phyloP scores from a whole-genome alignment of 2,329 filamentous ascomycete species.

The Fusarium sterilihyphosum region DNA sequence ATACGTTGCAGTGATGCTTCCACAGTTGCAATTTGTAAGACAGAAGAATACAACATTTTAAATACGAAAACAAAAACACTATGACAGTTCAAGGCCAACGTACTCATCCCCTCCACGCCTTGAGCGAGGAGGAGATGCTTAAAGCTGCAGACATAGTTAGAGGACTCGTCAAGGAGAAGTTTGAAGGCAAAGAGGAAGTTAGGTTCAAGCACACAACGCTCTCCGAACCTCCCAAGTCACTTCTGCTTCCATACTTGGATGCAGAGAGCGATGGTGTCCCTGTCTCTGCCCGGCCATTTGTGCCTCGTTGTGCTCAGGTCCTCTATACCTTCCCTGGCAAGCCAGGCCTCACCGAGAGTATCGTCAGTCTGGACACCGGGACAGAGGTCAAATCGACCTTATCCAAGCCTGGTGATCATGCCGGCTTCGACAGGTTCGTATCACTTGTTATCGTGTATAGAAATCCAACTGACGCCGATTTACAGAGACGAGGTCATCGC shows the following conservation, averaged over 20 bases:
- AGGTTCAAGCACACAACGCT: not conserved
- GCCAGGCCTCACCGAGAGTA: not conserved
- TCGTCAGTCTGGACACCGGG: not conserved
- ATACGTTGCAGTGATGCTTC: not conserved
- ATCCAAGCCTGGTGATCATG: not conserved
- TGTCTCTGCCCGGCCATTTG: not conserved
- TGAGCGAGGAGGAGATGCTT: not conserved
- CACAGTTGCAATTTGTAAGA: not conserved
- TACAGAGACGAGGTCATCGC: not conserved
- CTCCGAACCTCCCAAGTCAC: not conserved
- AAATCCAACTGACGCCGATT: not conserved
- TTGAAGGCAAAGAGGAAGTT: not conserved
- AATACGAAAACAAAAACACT: too few species aligned
- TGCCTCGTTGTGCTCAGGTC: not conserved
- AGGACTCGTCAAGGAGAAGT: not conserved
- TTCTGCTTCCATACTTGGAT: not conserved
- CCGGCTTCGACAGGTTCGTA: not conserved
- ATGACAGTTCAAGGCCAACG: not conserved
- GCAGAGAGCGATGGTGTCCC: not conserved
- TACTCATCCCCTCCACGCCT: not conserved
- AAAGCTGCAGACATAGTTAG: not conserved
- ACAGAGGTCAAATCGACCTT: not conserved
- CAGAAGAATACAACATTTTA: not conserved
- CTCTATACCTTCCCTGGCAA: not conserved
- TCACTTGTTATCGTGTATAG: accelerated